These are phyloP conservation scores for Chlamydomonas asymmetrica DNA, from an alignment of 139 green algal genomes.

Conservation along the genomic window DNA sequence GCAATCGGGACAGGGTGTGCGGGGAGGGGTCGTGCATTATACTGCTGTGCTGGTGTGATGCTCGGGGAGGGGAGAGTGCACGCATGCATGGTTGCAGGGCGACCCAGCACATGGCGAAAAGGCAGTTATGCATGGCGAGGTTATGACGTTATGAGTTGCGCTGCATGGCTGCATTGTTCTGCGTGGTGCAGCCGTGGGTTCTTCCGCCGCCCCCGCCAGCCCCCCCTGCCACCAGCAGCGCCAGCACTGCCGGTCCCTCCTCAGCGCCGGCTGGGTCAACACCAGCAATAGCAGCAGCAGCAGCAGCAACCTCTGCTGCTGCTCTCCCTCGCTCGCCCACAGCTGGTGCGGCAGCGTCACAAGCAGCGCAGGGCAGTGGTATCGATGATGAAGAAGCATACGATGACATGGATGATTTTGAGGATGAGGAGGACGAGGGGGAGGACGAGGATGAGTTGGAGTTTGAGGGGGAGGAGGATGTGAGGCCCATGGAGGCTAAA, in stretches of 20 bases:
- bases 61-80: neutral
- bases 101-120: neutral
- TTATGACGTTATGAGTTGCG: too few relatives aligned
- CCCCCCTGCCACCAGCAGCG: too few relatives aligned
- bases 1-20: neutral
- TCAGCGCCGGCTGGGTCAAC: neutral
- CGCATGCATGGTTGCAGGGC: neutral
- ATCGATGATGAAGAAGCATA: conserved; percentile 28
- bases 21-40: too few relatives aligned
- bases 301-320: neutral
- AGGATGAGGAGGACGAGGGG: neutral
- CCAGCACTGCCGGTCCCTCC: neutral
- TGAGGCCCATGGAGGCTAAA: neutral
- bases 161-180: too few relatives aligned
- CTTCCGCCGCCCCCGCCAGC: too few relatives aligned
- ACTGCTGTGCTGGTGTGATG: conserved; percentile 12
- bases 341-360: conserved; percentile 7
- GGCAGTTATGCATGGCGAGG: too few relatives aligned
- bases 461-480: conserved; percentile 3
- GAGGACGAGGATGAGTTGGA: conserved; percentile 17
- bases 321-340: neutral
- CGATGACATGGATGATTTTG: conserved; percentile 17
- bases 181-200: too few relatives aligned
- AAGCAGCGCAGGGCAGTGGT: neutral
- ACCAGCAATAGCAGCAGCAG: neutral